Conservation (phyloP, 345 rosid species). For the Isatis tinctoria region DNA sequence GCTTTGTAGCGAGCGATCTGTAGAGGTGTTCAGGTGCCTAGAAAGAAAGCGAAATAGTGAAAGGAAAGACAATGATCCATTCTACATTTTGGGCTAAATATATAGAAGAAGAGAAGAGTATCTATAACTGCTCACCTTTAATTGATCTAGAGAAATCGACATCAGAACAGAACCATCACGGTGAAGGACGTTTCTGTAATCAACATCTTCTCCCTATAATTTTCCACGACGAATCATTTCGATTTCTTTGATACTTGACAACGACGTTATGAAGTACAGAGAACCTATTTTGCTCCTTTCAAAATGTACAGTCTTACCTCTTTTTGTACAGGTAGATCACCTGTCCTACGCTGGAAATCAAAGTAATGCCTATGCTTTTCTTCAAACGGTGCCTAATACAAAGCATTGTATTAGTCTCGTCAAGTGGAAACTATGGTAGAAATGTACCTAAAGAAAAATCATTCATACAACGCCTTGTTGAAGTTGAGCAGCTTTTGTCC, state of each 20-base stretch:
- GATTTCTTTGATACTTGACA: not conserved
- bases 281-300: not conserved
- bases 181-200: constrained; percentile 89
- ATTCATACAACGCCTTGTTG: constrained; percentile 93
- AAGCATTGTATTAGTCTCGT: not conserved
- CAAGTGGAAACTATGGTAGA: not conserved
- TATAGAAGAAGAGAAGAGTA: not conserved
- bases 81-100: not conserved
- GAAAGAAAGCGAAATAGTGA: not conserved
- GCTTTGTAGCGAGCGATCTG: constrained; percentile 90
- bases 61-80: not conserved
- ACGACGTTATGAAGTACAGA: not conserved
- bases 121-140: constrained; percentile 49
- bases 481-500: constrained; percentile 71
- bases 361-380: constrained; percentile 93
- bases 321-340: constrained; percentile 84
- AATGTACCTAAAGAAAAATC: constrained; percentile 21
- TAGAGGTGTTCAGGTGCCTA: constrained; percentile 88
- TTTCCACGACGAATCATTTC: constrained; percentile 6
- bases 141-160: constrained; percentile 77
- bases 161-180: constrained; percentile 97
- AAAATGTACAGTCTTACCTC: constrained; percentile 50
- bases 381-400: constrained; percentile 79
- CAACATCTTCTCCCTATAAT: constrained; percentile 86
- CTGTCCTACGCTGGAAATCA: constrained; percentile 82